These are phyloP conservation scores for Starmerella apis DNA, from an alignment of 805 yeast species.

Conservation along the genomic window DNA sequence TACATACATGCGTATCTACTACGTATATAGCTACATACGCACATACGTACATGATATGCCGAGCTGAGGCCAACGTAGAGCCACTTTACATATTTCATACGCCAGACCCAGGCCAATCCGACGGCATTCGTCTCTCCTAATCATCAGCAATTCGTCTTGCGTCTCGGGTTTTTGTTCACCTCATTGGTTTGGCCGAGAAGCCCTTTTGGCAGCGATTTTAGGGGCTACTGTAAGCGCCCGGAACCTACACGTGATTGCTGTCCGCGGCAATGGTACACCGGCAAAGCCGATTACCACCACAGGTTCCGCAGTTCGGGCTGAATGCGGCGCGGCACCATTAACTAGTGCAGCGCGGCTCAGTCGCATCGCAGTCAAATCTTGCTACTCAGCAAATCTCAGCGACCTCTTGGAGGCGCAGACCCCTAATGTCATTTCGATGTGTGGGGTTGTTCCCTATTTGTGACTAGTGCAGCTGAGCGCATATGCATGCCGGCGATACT, in stretches of 20 bases:
- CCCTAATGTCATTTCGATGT: neutral
- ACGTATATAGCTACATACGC: too few species aligned
- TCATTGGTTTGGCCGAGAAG: too few species aligned
- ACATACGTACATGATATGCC: too few species aligned
- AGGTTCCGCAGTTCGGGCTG: neutral
- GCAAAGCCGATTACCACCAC: neutral
- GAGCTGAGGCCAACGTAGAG: too few species aligned
- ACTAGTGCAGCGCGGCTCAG: neutral
- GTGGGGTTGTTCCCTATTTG: constrained; percentile 1
- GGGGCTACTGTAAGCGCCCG: neutral
- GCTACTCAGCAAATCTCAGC: neutral
- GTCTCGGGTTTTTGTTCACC: too few species aligned
- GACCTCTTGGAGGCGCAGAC: constrained; percentile 1
- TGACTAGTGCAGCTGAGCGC: constrained; percentile 1
- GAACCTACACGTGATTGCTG: neutral
- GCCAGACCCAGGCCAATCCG: too few species aligned
- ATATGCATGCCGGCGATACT: constrained; percentile 5
- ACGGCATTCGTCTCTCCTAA: too few species aligned
- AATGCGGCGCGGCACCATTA: neutral
- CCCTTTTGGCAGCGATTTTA: too few species aligned
- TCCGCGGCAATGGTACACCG: neutral
- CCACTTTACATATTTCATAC: too few species aligned
- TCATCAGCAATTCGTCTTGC: too few species aligned
- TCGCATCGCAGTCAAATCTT: neutral
- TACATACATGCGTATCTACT: too few species aligned